Percentiles rank a stretch among this genome's conserved stretches.
These are phyloP conservation scores for Beta macrorhiza DNA, from an alignment of 179 eudicot species.

Conservation along the genomic window DNA sequence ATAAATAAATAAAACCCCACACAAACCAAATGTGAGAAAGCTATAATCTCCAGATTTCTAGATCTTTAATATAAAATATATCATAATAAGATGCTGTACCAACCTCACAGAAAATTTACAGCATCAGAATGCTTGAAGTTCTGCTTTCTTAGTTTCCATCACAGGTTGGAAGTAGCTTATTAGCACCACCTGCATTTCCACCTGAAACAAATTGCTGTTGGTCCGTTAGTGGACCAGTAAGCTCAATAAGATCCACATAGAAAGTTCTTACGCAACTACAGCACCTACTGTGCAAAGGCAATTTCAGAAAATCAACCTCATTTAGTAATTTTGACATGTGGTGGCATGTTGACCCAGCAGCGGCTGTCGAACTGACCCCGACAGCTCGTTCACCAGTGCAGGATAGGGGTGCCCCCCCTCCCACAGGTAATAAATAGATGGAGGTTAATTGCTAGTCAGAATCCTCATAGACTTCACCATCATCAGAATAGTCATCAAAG, in stretches of 20 bases:
- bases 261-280: not conserved
- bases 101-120: not conserved
- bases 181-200: not conserved
- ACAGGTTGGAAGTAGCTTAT: not conserved
- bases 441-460: slow-evolving; percentile 31
- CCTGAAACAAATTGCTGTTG: not conserved
- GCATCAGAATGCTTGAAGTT: not conserved
- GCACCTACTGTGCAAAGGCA: not conserved
- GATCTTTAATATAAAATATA: not conserved
- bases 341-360: not conserved
- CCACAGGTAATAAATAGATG: slow-evolving; percentile 14
- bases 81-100: not conserved
- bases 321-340: not conserved
- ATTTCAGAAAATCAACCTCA: slow-evolving; percentile 5
- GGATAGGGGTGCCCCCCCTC: not conserved
- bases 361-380: slow-evolving; percentile 6
- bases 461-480: slow-evolving; percentile 27
- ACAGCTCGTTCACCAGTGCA: slow-evolving; percentile 27
- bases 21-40: too few relatives aligned
- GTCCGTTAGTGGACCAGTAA: not conserved
- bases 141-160: not conserved
- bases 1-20: too few relatives aligned
- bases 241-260: not conserved
- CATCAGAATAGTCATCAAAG: slow-evolving; percentile 29
- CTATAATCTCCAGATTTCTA: too few relatives aligned